Evolutionary conservation across 1,284 basidiomycete species (phyloP), one percentile per base, ranked within the genome.

Genomic region (Rhodotorula sp.): DNA sequence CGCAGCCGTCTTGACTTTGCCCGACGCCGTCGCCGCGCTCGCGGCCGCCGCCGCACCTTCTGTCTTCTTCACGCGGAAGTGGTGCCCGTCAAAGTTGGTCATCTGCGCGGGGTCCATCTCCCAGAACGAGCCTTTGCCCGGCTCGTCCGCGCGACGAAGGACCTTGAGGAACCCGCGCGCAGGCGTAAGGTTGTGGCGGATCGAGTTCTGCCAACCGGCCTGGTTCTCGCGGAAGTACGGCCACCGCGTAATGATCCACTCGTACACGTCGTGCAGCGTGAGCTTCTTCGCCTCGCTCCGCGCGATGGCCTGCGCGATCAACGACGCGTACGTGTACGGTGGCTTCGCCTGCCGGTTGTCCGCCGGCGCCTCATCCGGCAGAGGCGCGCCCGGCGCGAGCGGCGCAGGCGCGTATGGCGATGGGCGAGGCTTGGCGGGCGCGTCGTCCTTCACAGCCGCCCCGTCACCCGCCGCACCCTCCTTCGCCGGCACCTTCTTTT

Each of bases 301-400:
- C 25, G 66, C 59, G 48, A 79, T 71, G 13, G 78, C 78, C 55
- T 79, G 78, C 5, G 78, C 78, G 48, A 79, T 77, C 27, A 79
- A 66, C 9, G 76, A 76, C 6, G 78, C 75, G 53, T 79, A 79
- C 7, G 77, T 77, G 65, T 79, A 79, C 2, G 78, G 78, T 29
- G 78, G 78, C 67, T 76, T 77, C 25, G 62, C 63, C 29, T 46
- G 29, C 12, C 29, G 71, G 48, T 75, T 56, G 36, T 71, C 62
- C 3, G 66, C 60, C 0, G 73, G 67, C 9, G 75, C 75, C 3
- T 37, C 58, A 10, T 60, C 54, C 6, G 72, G 72, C 13, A 25
- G 46, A 8, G 54, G 60, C 1, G n/a, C 60, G 3, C 65, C 70
- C 3, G 60, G 51, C 1, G 72, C 67, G 29, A 67, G 66, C 6